Evolutionary conservation across 2,329 filamentous ascomycete species (phyloP).

Genomic region (Diaporthe vexans): DNA sequence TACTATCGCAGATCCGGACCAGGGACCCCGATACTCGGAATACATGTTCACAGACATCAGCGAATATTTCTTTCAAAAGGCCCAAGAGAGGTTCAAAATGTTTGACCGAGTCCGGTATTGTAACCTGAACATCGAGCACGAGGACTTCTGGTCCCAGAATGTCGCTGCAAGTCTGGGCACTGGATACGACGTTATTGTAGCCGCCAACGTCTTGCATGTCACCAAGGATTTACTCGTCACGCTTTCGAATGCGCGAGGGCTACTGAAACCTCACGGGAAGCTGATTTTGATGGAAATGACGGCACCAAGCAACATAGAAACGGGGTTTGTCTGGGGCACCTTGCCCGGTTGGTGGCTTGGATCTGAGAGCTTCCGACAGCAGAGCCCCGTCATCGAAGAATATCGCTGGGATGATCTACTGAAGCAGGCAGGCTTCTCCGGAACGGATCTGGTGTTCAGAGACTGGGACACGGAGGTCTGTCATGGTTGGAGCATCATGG

Average conservation of each 20-base stretch:
- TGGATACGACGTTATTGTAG: conserved; percentile 51
- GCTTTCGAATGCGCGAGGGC: conserved; percentile 46
- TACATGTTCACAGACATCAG: conserved; percentile 21
- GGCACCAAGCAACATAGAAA: not conserved
- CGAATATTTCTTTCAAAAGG: not conserved
- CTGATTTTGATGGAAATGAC: conserved; percentile 45
- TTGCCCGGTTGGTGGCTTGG: conserved; percentile 34
- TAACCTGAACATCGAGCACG: not conserved
- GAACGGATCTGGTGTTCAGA: not conserved
- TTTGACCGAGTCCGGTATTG: not conserved
- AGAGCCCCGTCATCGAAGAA: conserved; percentile 8
- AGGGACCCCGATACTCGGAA: not conserved
- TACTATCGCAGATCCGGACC: not conserved
- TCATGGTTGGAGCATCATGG: conserved; percentile 16
- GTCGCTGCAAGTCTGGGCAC: conserved; percentile 29
- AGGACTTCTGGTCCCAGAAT: not conserved
- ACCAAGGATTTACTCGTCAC: conserved; percentile 45
- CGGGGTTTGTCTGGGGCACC: conserved; percentile 18
- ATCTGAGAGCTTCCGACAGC: not conserved
- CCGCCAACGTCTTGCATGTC: conserved; percentile 50
- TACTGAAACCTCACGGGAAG: conserved; percentile 54
- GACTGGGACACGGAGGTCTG: conserved; percentile 12
- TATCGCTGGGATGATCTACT: not conserved
- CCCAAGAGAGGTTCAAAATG: conserved; percentile 7
- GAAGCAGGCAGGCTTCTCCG: not conserved